Conservation (phyloP, 495 filamentous ascomycete species). For the Penicillium mononematosum region DNA sequence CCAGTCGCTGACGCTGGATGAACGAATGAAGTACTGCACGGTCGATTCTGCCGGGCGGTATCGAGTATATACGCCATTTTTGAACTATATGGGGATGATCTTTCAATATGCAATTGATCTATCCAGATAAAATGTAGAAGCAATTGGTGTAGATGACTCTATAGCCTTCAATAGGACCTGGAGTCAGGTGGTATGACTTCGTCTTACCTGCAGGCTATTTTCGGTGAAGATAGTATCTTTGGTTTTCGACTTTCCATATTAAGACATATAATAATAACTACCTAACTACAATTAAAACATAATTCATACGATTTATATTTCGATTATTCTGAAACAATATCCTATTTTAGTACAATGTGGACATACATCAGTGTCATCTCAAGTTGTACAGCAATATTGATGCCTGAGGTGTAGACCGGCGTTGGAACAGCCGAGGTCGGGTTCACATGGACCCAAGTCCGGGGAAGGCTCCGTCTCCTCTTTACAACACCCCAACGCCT, state of each 20-base stretch:
- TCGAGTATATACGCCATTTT: slow-evolving; percentile 4
- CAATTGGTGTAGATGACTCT: neutral
- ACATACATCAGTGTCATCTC: neutral
- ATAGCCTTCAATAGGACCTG: neutral
- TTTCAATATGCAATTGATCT: neutral
- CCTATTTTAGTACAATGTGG: neutral
- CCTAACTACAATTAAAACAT: neutral
- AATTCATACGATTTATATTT: neutral
- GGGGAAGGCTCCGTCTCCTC: slow-evolving; percentile 22
- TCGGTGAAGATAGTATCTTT: neutral
- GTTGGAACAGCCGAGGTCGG: slow-evolving; percentile 36
- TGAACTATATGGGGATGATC: neutral
- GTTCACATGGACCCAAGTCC: slow-evolving; percentile 31
- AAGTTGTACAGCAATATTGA: neutral
- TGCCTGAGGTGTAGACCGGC: slow-evolving; percentile 6
- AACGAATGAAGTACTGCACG: slow-evolving; percentile 28
- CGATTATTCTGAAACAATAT: neutral
- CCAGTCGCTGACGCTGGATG: slow-evolving; percentile 22
- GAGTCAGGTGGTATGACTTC: neutral
- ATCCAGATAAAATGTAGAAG: neutral
- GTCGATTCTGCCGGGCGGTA: slow-evolving; percentile 29
- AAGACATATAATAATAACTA: neutral
- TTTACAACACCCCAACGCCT: slow-evolving; percentile 1
- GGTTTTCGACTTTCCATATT: neutral
- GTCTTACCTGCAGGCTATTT: neutral